A percentile compares a stretch with the other conserved stretches of the same genome.
Evolutionary conservation across 441 rosid species (phyloP).

Genomic region (Jatropha multifida): DNA sequence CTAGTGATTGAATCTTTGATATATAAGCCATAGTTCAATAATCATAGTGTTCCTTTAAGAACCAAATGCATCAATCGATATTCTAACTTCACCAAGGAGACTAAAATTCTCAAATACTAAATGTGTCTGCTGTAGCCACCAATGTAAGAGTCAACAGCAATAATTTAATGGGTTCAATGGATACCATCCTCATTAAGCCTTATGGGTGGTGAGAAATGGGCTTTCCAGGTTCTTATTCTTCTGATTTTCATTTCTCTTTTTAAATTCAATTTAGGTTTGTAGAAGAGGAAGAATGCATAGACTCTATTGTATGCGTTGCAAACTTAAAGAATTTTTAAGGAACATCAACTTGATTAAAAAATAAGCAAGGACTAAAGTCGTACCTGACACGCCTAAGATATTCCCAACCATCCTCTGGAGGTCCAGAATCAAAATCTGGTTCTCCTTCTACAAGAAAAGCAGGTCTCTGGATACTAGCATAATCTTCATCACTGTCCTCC

Average conservation of each 20-base stretch:
- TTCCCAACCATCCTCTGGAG: slow-evolving; percentile 91
- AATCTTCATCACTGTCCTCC: slow-evolving; percentile 61
- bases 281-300: no score
- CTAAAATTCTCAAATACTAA: neutral
- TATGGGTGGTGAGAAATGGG: no score
- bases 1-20: no score
- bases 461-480: slow-evolving; percentile 74
- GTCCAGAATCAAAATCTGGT: slow-evolving; percentile 85
- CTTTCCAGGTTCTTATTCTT: no score
- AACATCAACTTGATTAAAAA: neutral
- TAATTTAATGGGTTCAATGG: neutral
- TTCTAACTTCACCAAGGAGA: neutral
- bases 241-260: no score
- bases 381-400: slow-evolving; percentile 90
- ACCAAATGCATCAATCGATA: neutral
- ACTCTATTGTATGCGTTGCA: no score
- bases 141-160: neutral
- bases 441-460: slow-evolving; percentile 82
- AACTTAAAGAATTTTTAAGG: neutral
- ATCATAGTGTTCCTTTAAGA: neutral
- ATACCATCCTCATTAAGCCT: no score
- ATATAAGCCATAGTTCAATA: neutral
- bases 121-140: neutral
- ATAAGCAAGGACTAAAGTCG: slow-evolving; percentile 4
- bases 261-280: no score